Evolutionary conservation across 129 eudicot genomes (phyloP).

Genomic region (Pseudognaphalium luteoalbum): DNA sequence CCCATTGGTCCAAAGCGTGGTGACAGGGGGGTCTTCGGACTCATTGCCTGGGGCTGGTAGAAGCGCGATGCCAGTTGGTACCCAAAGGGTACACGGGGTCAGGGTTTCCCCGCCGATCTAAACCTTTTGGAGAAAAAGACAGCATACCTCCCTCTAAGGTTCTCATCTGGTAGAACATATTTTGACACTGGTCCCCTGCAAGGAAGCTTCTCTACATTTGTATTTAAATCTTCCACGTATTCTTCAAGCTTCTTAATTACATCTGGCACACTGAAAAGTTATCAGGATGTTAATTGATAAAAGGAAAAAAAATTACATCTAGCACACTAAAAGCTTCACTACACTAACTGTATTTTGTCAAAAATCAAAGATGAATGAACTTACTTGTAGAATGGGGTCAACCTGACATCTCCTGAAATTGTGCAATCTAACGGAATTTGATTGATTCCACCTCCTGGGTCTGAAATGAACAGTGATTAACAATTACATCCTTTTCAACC

Average conservation of each 20-base stretch:
- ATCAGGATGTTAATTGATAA: constrained; percentile 12
- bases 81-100: too few relatives aligned
- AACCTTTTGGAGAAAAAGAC: not conserved
- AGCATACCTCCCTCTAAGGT: constrained; percentile 81
- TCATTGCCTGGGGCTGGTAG: too few relatives aligned
- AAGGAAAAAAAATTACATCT: not conserved
- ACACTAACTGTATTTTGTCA: not conserved
- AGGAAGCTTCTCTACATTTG: constrained; percentile 73
- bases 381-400: constrained; percentile 94
- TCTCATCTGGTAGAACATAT: constrained; percentile 86
- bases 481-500: not conserved
- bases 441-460: constrained; percentile 95
- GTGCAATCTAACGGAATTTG: constrained; percentile 88
- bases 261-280: constrained; percentile 58
- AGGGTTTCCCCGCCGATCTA: too few relatives aligned
- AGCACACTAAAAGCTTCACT: not conserved
- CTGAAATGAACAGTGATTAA: constrained; percentile 33
- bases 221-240: constrained; percentile 79
- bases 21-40: too few relatives aligned
- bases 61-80: too few relatives aligned
- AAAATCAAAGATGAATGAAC: constrained; percentile 2
- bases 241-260: constrained; percentile 69
- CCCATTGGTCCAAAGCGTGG: too few relatives aligned
- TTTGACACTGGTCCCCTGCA: constrained; percentile 87
- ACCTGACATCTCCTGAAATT: constrained; percentile 90